Evolutionary conservation across 2,329 filamentous ascomycete genomes (phyloP).

Genomic region (Ilyonectria destructans): DNA sequence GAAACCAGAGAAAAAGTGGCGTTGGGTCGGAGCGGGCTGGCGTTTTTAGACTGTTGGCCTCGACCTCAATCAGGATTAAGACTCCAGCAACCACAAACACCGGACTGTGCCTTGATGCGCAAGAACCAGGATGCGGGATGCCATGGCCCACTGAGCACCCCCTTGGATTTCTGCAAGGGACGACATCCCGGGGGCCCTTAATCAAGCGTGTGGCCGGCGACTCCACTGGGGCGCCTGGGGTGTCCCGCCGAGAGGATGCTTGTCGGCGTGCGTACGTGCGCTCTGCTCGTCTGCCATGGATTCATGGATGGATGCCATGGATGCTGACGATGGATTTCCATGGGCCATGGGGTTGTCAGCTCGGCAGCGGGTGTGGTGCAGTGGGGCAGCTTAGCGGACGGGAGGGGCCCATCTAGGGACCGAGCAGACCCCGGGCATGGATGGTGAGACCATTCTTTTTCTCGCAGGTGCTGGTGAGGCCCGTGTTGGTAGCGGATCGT

Average conservation of each 20-base stretch:
- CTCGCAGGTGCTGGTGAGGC: neutral
- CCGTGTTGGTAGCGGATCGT: neutral
- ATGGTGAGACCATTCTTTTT: conserved; percentile 14
- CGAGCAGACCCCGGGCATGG: neutral
- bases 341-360: conserved; percentile 1
- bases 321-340: conserved; percentile 10
- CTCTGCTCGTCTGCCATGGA: neutral
- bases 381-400: conserved; percentile 4
- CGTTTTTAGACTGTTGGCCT: conserved; percentile 43
- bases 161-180: conserved; percentile 42
- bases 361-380: neutral
- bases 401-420: conserved; percentile 14
- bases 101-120: conserved; percentile 44
- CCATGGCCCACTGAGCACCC: conserved; percentile 43
- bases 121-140: conserved; percentile 33
- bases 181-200: conserved; percentile 32
- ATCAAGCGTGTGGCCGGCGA: conserved; percentile 37
- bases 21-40: conserved; percentile 40
- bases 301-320: too few species aligned
- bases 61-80: conserved; percentile 39
- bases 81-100: conserved; percentile 46
- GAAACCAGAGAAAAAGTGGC: conserved; percentile 41
- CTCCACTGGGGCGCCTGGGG: conserved; percentile 19
- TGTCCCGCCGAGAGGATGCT: neutral
- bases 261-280: neutral